Evolutionary conservation across 2,329 filamentous ascomycete genomes (phyloP).

Genomic region (Verticillium longisporum): DNA sequence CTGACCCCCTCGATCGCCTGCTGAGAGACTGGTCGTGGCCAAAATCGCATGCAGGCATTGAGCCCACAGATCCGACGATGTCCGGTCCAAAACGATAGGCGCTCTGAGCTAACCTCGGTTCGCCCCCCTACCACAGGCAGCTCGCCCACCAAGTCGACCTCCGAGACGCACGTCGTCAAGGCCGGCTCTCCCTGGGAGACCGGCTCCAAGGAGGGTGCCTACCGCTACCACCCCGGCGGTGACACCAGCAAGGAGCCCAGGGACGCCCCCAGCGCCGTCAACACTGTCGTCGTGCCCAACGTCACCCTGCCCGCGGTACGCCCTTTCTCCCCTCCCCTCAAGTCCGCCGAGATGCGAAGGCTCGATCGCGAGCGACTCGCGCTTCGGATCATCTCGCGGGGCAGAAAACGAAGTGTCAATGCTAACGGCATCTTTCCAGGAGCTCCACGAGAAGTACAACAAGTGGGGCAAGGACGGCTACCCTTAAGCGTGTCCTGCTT

Average conservation of each 20-base stretch:
- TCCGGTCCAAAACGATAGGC: no score
- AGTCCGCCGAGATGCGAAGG: not conserved
- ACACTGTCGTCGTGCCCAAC: constrained; percentile 89
- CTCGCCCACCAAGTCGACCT: constrained; percentile 78
- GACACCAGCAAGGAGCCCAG: constrained; percentile 68
- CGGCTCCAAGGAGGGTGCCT: constrained; percentile 56
- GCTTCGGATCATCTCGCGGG: not conserved
- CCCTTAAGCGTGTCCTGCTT: constrained; percentile 35
- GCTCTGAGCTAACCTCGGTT: not conserved
- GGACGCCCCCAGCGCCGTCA: constrained; percentile 91
- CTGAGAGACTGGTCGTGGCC: constrained; percentile 17
- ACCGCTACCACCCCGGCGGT: constrained; percentile 79
- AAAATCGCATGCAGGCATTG: not conserved
- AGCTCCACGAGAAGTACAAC: constrained; percentile 96
- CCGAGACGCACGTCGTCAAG: constrained; percentile 69
- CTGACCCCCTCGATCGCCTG: not conserved
- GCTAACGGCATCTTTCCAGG: constrained; percentile 38
- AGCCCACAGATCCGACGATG: no score
- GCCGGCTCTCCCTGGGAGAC: constrained; percentile 90
- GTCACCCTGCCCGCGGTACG: constrained; percentile 85
- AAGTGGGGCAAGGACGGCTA: constrained; percentile 99
- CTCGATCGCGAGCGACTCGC: not conserved
- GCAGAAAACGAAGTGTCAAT: not conserved
- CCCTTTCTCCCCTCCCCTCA: not conserved
- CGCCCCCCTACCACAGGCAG: constrained; percentile 46